Base-by-base conservation (phyloP, 2,329 filamentous ascomycete species). In the Colletotrichum tropicale region DNA sequence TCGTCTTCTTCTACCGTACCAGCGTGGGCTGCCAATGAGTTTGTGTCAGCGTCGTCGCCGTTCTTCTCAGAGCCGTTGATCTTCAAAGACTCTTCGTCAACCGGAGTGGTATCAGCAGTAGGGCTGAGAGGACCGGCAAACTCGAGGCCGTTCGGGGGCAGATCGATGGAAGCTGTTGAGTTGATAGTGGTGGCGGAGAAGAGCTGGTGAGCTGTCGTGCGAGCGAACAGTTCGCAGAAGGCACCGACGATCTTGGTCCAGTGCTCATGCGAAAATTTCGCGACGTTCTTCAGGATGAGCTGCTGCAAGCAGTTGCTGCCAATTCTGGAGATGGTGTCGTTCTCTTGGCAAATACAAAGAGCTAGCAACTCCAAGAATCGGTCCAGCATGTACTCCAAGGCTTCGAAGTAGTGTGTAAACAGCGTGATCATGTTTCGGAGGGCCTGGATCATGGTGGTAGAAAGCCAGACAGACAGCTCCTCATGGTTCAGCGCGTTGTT, bases 361-460 rank as follows among this genome's bases (percentile, higher is more conserved):
- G 95, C 96, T 13, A 99, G 88, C 24, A 99, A 91, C 84, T 98
- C 96, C 48, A 99, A 87, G 84, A 99, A 98, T n/a, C 97, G 91
- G 84, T 98, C 96, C 21, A 99, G 91, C 97, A 99, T 99, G 83
- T 98, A 98, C 85, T 98, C 96, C 12, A 99, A 88, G 0, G 96
- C 93, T 75, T 98, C 95, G 78, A 99, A 99, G 85, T 98, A 99
- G 85, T 99, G 98, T 0, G 98, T 99, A 84, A 99, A 99, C 28
- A 99, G 91, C 1, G 95, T 96, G 80, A 99, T 98, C 95, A 99
- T 98, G 85, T 98, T 98, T 75, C 97, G 93, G 71, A 99, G 88
- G 3, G 97, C 97, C 84, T 99, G 97, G 55, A 99, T 99, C 95
- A 99, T 98, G 10, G 97, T 99, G 0, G 97, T 99, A 1, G 97